Evolutionary conservation across 257 asterid species (phyloP), one percentile per base, ranked within the genome.

Genomic region (Gentiana dahurica): DNA sequence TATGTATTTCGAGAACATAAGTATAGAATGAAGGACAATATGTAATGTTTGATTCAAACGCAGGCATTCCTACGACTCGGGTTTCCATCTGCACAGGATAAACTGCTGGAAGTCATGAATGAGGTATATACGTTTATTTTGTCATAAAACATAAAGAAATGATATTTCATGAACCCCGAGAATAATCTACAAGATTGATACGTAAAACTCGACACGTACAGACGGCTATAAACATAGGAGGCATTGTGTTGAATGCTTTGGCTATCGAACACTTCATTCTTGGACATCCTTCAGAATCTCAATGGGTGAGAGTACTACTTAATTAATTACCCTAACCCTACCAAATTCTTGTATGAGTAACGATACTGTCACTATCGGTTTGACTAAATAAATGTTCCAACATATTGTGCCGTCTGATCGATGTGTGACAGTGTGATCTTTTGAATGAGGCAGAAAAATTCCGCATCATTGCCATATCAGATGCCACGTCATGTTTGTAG

Each of bases 61-160:
- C 83, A 87, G 95, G 94, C 87, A 66, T 79, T 87, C 78, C 75
- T 91, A 70, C 95, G 79, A 63, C 82, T 76, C 5, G 96, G 95
- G 35, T 68, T 82, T 63, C 96, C 95, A 56, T 80, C 94, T 54
- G 71, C 87, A 8, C 84, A 74, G 62, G 95, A 87, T 73, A 86
- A 87, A 69, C 68, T 77, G 52, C 63, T 74, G 48, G 73, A 68
- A 36, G 84, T 80, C 61, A 68, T 75, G 69, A 85, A 81, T 34
- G 85, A 91, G 95, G 98, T 90, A 79, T 13, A 53, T 53, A 39
- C 51, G 46, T n/a, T 47, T 3, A 34, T 13, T 48, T 12, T 45
- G 34, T 12, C 33, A 33, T 1, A 41, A 5, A 3, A 1, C 3
- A 34, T 6, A 9, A 49, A 1, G 15, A 12, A 0, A 15, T 6